Percentiles rank a stretch among this genome's conserved stretches.
Conservation (phyloP, 208 protist species). For the Spongospora subterranea region DNA sequence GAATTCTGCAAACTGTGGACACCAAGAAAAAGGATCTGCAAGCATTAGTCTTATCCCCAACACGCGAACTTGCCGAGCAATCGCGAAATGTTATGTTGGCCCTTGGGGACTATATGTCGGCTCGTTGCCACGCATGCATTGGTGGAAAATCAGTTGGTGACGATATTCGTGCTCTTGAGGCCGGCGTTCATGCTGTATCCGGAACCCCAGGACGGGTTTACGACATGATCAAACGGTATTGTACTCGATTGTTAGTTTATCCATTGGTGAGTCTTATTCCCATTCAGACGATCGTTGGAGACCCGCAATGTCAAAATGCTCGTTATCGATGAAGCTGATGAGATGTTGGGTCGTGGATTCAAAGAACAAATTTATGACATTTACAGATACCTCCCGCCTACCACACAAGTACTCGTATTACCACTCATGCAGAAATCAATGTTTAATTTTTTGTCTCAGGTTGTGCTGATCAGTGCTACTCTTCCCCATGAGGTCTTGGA, state of each 20-base stretch:
- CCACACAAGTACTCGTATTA: constrained; percentile 83
- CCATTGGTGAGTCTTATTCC: background rate
- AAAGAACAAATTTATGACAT: constrained; percentile 98
- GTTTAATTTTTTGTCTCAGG: constrained; percentile 68
- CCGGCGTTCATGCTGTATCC: constrained; percentile 89
- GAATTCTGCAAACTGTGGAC: constrained; percentile 67
- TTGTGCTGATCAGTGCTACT: constrained; percentile 97
- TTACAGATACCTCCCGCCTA: constrained; percentile 92
- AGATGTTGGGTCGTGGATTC: constrained; percentile 94
- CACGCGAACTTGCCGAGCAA: constrained; percentile 95
- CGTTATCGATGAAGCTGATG: constrained; percentile 98
- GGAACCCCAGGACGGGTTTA: constrained; percentile 97
- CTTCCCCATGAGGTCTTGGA: constrained; percentile 97
- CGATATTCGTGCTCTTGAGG: constrained; percentile 90
- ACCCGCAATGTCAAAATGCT: constrained; percentile 87
- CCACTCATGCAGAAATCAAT: constrained; percentile 13
- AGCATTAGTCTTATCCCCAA: constrained; percentile 94
- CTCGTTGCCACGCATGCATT: constrained; percentile 78
- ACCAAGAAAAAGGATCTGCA: constrained; percentile 79
- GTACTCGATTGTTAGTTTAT: background rate
- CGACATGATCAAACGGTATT: constrained; percentile 91
- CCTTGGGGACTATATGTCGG: constrained; percentile 93
- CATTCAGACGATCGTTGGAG: constrained; percentile 73
- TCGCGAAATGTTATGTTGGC: constrained; percentile 87
- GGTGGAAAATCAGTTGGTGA: constrained; percentile 92